phyloP scores from a whole-genome alignment of 129 eudicot genomes.

The Scalesia atractyloides region DNA sequence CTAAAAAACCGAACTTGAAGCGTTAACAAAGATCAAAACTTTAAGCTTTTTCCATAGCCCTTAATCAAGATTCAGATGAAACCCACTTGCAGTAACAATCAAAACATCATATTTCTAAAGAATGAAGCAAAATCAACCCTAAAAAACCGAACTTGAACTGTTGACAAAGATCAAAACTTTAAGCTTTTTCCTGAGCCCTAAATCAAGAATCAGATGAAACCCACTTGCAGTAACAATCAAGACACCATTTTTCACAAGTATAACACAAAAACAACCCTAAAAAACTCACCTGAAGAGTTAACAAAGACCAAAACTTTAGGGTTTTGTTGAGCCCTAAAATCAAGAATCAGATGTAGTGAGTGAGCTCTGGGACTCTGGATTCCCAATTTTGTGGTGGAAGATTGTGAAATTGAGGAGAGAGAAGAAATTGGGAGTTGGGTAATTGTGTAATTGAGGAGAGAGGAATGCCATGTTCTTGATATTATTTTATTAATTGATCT shows the following conservation, averaged over 20 bases:
- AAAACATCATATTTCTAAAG: slow-evolving; percentile 36
- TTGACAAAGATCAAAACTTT: slow-evolving; percentile 58
- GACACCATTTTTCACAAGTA: slow-evolving; percentile 33
- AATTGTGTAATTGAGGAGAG: slow-evolving; percentile 34
- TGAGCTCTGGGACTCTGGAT: slow-evolving; percentile 13
- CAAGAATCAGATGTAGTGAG: slow-evolving; percentile 13
- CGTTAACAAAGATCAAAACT: slow-evolving; percentile 52
- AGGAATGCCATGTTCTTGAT: slow-evolving; percentile 52
- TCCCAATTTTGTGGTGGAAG: slow-evolving; percentile 33
- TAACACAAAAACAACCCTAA: slow-evolving; percentile 22
- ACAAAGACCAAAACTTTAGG: slow-evolving; percentile 59
- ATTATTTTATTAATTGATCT: slow-evolving; percentile 34
- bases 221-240: slow-evolving; percentile 49
- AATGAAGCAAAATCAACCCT: slow-evolving; percentile 23
- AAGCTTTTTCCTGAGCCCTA: slow-evolving; percentile 37
- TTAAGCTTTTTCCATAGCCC: slow-evolving; percentile 43
- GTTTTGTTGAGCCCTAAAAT: slow-evolving; percentile 29
- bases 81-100: slow-evolving; percentile 50
- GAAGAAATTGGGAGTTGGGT: slow-evolving; percentile 40
- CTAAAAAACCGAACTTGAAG: slow-evolving; percentile 43
- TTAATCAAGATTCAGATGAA: slow-evolving; percentile 43
- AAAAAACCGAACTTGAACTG: slow-evolving; percentile 43
- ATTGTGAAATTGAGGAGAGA: no score
- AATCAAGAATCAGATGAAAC: slow-evolving; percentile 25
- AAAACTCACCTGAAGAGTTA: slow-evolving; percentile 40